Evolutionary conservation across 805 yeast genomes (phyloP), one percentile per base, ranked within the genome.

Genomic region (Ogataea pilisensis): DNA sequence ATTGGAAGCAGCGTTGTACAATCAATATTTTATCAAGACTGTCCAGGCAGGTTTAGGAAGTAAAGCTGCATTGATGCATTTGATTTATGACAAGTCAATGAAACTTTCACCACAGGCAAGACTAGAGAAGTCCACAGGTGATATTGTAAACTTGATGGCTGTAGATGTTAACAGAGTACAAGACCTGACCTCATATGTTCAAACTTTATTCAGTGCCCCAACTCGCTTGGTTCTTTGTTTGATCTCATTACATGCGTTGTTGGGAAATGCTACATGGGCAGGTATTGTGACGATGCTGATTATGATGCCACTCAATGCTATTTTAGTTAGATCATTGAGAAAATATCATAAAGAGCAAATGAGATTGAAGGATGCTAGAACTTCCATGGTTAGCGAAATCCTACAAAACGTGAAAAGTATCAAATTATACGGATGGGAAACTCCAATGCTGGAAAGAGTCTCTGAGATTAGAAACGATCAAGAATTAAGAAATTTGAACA

Each of bases 71-170:
- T 64, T 89, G 47, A 76, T 78, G 59, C 66, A 82, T n/a, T 58
- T 85, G 46, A 66, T 87, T 18, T 88, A 82, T 58, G 74, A 76
- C 34, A 89, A 89, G 60, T 72, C 93, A 0, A 67, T 89, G 42
- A 68, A 60, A 16, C 63, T 89, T n/a, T 80, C 95, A 2, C 73
- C 78, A 7, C 80, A 78, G 35, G 77, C 88, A 7, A 73, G 82
- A 45, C 70, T 71, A 25, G 69, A 72, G 14, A 66, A 74, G 48
- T 64, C 87, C 2, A 75, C 90, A 2, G 95, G 95, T 49, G 95
- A 86, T 49, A 84, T 88, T 38, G 73, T 87, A 49, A 87, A 85
- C 53, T 69, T 82, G 54, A 74, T 85, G 66, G 76, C 93, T 16
- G 90, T 85, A 25, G 96, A 88, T 65, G 79, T 85, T 11, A 65